A percentile compares a stretch with the other conserved stretches of the same genome.
phyloP scores from a whole-genome alignment of 1,284 basidiomycete species.

The Rhodotorula sp. region DNA sequence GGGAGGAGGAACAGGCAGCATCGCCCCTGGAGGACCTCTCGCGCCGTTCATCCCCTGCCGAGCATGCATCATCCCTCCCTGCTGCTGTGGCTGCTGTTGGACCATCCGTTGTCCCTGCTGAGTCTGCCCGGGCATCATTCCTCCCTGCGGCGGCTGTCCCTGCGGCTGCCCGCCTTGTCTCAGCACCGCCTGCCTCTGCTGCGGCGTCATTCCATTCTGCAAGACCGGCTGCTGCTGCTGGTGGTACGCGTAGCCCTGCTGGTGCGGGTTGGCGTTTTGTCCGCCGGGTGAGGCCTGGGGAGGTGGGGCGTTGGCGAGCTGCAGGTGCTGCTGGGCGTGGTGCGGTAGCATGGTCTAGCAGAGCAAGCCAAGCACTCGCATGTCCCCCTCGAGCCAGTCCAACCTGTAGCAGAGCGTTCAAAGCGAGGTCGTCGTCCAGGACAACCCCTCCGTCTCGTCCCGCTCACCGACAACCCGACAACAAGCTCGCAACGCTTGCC shows the following conservation, averaged over 20 bases:
- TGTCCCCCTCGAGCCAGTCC: too few relatives aligned
- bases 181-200: too few relatives aligned
- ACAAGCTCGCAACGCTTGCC: too few relatives aligned
- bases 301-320: background rate
- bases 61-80: background rate
- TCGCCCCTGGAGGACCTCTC: background rate
- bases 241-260: background rate
- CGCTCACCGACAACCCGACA: too few relatives aligned
- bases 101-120: too few relatives aligned
- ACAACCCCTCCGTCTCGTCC: too few relatives aligned
- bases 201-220: background rate
- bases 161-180: background rate
- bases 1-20: background rate
- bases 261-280: background rate
- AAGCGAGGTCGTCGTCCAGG: too few relatives aligned
- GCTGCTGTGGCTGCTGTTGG: background rate
- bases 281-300: background rate
- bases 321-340: background rate
- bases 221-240: background rate
- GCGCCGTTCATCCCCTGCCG: conserved; percentile 11
- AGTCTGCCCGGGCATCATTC: background rate
- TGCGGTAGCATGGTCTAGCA: background rate
- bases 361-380: too few relatives aligned
- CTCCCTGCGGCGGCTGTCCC: background rate
- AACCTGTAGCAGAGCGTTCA: too few relatives aligned